A percentile compares a stretch with the other conserved stretches of the same genome.
Evolutionary conservation across 192 early-diverging fungal species (phyloP).

Genomic region (Obelidium mucronatum): DNA sequence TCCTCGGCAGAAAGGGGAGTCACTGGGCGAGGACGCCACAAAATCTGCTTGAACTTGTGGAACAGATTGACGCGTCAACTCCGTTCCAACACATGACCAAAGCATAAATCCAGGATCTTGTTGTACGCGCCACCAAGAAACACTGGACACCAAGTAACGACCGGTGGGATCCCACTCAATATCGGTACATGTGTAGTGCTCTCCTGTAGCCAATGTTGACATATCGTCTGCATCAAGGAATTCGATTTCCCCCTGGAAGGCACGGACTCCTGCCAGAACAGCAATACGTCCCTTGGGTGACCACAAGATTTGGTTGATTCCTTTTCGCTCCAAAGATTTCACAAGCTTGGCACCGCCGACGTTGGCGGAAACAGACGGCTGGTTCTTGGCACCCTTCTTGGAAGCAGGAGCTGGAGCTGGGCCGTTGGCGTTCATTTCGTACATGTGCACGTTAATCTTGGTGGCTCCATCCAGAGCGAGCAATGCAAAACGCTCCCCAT

Average conservation of each 20-base stretch:
- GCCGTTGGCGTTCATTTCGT: constrained; percentile 65
- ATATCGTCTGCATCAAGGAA: constrained; percentile 89
- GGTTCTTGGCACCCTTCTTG: constrained; percentile 36
- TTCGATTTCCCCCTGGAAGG: constrained; percentile 78
- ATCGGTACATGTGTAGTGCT: constrained; percentile 96
- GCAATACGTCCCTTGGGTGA: constrained; percentile 95
- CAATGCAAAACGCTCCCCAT: constrained; percentile 89
- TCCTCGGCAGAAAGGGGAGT: constrained; percentile 79
- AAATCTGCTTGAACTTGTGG: constrained; percentile 89
- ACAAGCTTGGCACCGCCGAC: constrained; percentile 79
- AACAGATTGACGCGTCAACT: constrained; percentile 74
- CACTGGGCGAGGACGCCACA: constrained; percentile 94
- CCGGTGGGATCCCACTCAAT: constrained; percentile 99
- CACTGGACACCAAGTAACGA: constrained; percentile 86
- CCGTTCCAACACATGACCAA: constrained; percentile 91
- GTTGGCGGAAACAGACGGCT: constrained; percentile 22
- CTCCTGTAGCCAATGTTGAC: constrained; percentile 70
- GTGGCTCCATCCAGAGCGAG: constrained; percentile 75
- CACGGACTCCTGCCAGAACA: constrained; percentile 85
- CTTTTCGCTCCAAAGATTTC: constrained; percentile 83
- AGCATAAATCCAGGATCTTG: constrained; percentile 90
- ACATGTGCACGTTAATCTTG: constrained; percentile 74
- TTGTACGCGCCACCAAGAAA: constrained; percentile 86
- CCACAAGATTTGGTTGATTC: constrained; percentile 87
- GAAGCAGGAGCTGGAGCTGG: constrained; percentile 29